A percentile compares a stretch with the other conserved stretches of the same genome.
Evolutionary conservation across 2,329 filamentous ascomycete species (phyloP).

Genomic region (Pochonia chlamydosporia): DNA sequence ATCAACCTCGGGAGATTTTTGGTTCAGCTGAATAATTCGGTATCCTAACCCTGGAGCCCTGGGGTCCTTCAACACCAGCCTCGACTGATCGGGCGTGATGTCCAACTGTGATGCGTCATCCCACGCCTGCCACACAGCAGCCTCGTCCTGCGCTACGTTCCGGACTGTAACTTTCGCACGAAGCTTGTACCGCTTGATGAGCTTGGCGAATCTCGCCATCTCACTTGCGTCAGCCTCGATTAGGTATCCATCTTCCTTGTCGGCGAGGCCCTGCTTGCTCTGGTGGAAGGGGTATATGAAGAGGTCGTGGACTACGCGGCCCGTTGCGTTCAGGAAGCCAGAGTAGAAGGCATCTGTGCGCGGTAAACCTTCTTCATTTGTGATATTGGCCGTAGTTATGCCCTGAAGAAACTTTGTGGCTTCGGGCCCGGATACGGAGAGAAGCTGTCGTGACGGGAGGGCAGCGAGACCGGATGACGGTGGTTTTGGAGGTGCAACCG

Average conservation of each 20-base stretch:
- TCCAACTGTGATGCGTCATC: slow-evolving; percentile 34
- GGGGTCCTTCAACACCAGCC: slow-evolving; percentile 41
- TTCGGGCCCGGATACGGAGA: slow-evolving; percentile 74
- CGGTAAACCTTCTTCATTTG: slow-evolving; percentile 29
- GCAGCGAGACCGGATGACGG: slow-evolving; percentile 42
- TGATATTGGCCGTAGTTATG: slow-evolving; percentile 61
- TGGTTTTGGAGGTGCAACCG: slow-evolving; percentile 30
- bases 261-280: slow-evolving; percentile 17
- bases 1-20: slow-evolving; percentile 30
- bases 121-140: slow-evolving; percentile 71
- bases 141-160: slow-evolving; percentile 58
- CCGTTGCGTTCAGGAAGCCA: slow-evolving; percentile 80
- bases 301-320: slow-evolving; percentile 80
- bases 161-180: slow-evolving; percentile 70
- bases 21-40: slow-evolving; percentile 34
- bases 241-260: slow-evolving; percentile 43
- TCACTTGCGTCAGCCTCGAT: slow-evolving; percentile 76
- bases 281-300: slow-evolving; percentile 69
- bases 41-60: slow-evolving; percentile 52
- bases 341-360: slow-evolving; percentile 61
- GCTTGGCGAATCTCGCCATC: slow-evolving; percentile 55
- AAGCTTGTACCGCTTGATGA: slow-evolving; percentile 81
- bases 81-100: slow-evolving; percentile 3
- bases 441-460: slow-evolving; percentile 70
- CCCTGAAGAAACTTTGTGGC: slow-evolving; percentile 83